Base-by-base conservation (phyloP, 768 basidiomycete genomes). In the Hypsizygus marmoreus region DNA sequence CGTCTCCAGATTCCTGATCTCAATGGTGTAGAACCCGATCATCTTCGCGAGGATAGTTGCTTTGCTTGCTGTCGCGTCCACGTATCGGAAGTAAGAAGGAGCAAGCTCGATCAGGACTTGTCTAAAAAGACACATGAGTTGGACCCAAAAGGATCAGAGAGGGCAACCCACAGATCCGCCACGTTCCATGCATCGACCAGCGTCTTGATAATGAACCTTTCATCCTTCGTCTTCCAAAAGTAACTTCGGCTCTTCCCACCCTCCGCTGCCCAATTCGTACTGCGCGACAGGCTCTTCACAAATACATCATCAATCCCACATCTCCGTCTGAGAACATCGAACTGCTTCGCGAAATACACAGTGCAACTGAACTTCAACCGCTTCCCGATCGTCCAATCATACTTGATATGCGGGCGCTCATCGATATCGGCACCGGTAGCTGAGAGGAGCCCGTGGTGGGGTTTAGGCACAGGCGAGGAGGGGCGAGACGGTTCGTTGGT, bases 101-200 rank as follows among this genome's bases (percentile, higher is more conserved):
- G 80, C 82, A 4, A 89, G 72, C 22, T 91, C 90, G 38, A 88
- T 74, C 13, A 93, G 64, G 2, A 88, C 86, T 72, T 91, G 88
- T 28, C 88, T 90, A 50, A 2, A 11, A 45, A 39, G 14, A 31
- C 7, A 16, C 16, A 51, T 28, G 2, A 31, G 9, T 13, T 56
- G 19, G 42, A 32, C 33, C 44, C 34, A 30, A 19, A 32, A 6
- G 23, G 29, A 33, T 36, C 53, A 38, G 29, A 33, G 22, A 19
- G 40, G 19, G 4, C 13, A 19, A 68, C 86, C 69, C 57, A 90
- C 88, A 89, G 63, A 68, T 91, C 90, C 4, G 85, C 84, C 30
- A 90, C 88, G 63, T 89, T 89, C 89, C 89, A 91, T 11, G 88
- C 86, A 64, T 86, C 85, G 12, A 93, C 84, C 48, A 91, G 65